These are phyloP conservation scores for Clavispora phyllophila DNA, from an alignment of 805 yeast genomes.

Conservation along the genomic window DNA sequence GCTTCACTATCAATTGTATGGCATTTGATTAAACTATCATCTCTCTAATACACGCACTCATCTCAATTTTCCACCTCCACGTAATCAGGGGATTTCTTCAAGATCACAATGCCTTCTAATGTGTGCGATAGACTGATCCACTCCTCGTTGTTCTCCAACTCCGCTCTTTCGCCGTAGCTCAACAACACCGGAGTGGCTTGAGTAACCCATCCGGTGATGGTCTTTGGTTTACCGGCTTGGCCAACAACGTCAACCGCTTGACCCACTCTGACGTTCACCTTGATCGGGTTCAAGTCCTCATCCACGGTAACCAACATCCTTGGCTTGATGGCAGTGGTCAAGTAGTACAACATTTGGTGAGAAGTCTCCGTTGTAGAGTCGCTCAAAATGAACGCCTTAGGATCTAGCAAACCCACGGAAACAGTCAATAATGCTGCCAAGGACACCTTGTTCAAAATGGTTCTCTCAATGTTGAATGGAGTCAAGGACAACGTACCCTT, in stretches of 20 bases:
- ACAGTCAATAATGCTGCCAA: conserved; percentile 86
- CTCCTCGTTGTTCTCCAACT: conserved; percentile 83
- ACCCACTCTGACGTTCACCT: conserved; percentile 96
- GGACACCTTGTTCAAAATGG: conserved; percentile 79
- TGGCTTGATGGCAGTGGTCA: conserved; percentile 87
- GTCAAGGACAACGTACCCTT: conserved; percentile 90
- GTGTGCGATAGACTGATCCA: conserved; percentile 76
- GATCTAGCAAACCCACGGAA: conserved; percentile 78
- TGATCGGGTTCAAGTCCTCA: conserved; percentile 83
- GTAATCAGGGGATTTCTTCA: conserved; percentile 80
- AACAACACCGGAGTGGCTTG: conserved; percentile 95
- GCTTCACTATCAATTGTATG: neutral
- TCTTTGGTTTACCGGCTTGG: conserved; percentile 98
- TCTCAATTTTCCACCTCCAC: conserved; percentile 1
- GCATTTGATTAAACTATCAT: conserved; percentile 1
- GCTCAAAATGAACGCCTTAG: conserved; percentile 72
- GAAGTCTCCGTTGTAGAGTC: conserved; percentile 45
- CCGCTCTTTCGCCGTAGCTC: conserved; percentile 94
- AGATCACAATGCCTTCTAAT: conserved; percentile 88
- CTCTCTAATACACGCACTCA: neutral
- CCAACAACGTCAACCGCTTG: conserved; percentile 99
- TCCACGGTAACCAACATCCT: conserved; percentile 90
- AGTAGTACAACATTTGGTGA: conserved; percentile 78
- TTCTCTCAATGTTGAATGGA: conserved; percentile 86
- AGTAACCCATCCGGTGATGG: conserved; percentile 99